Evolutionary conservation across 78 protist species (phyloP).

Genomic region (Andalucia godoyi): DNA sequence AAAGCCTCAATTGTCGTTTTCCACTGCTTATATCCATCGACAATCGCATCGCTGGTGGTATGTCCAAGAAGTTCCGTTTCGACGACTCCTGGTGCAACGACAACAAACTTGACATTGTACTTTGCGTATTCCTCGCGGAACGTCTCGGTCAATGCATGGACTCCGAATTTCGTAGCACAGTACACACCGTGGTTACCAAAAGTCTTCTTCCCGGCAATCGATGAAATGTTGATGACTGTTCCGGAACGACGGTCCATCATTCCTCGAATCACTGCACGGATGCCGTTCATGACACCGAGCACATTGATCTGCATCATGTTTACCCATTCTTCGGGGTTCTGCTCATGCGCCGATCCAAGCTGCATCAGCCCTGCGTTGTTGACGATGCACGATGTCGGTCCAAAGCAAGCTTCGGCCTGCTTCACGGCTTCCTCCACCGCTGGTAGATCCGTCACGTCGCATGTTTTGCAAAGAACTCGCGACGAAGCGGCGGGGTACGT

Average conservation of each 20-base stretch:
- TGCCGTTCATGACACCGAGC: conserved; percentile 21
- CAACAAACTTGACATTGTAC: conserved; percentile 5
- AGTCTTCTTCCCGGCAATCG: conserved; percentile 26
- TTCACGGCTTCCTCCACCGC: neutral
- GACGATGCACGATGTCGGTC: neutral
- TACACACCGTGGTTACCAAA: conserved; percentile 18
- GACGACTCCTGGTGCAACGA: conserved; percentile 23
- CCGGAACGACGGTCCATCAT: conserved; percentile 25
- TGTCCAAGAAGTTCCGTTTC: conserved; percentile 21
- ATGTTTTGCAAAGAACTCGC: neutral
- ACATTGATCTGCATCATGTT: conserved; percentile 19
- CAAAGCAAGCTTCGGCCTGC: neutral
- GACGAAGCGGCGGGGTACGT: too few species aligned
- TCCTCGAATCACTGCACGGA: conserved; percentile 1
- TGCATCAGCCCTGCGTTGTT: conserved; percentile 36
- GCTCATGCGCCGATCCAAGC: conserved; percentile 8
- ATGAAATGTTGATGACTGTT: conserved; percentile 18
- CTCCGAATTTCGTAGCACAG: conserved; percentile 29
- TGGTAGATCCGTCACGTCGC: neutral
- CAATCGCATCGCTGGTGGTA: neutral
- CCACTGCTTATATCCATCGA: conserved; percentile 2
- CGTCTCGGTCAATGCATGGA: conserved; percentile 7
- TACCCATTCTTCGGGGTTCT: conserved; percentile 12
- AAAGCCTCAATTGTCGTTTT: conserved; percentile 1
- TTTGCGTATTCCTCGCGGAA: conserved; percentile 18